Conservation (phyloP, 2,329 filamentous ascomycete species). For the Knufia petricola region DNA sequence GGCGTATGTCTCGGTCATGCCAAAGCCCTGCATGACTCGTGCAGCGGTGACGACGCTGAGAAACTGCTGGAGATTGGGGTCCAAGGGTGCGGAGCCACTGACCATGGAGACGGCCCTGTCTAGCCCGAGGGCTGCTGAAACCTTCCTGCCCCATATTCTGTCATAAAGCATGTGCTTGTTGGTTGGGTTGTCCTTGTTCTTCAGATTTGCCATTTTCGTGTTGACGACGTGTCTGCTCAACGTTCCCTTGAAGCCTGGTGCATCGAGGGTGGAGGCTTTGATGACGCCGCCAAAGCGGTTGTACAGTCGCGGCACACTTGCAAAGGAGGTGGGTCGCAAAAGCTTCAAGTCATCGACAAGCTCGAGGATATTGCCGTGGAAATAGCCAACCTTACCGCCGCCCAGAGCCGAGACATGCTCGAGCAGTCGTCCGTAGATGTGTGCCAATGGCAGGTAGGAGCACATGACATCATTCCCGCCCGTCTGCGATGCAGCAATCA, state of each 20-base stretch:
- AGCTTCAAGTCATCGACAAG: conserved; percentile 81
- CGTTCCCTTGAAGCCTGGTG: conserved; percentile 68
- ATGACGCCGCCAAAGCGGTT: conserved; percentile 83
- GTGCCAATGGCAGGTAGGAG: conserved; percentile 87
- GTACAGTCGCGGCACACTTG: conserved; percentile 82
- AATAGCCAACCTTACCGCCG: conserved; percentile 75
- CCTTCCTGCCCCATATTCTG: conserved; percentile 83
- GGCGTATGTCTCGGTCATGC: conserved; percentile 88
- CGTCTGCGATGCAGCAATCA: conserved; percentile 45
- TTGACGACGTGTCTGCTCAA: conserved; percentile 70
- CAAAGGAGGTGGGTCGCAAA: conserved; percentile 70
- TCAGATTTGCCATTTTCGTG: conserved; percentile 61
- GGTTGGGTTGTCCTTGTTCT: conserved; percentile 56
- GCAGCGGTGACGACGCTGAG: conserved; percentile 73
- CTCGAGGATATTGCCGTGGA: conserved; percentile 79
- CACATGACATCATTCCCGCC: conserved; percentile 56
- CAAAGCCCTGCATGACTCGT: conserved; percentile 78
- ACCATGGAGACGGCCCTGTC: conserved; percentile 65
- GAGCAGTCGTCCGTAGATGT: conserved; percentile 81
- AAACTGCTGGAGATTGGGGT: conserved; percentile 80
- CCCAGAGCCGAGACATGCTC: conserved; percentile 67
- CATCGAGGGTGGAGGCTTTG: conserved; percentile 66
- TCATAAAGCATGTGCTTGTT: conserved; percentile 43
- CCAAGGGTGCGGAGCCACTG: conserved; percentile 81
- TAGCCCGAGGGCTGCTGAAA: conserved; percentile 71